phyloP scores from a whole-genome alignment of 2,329 filamentous ascomycete species.

The Stachybotrys chartarum region DNA sequence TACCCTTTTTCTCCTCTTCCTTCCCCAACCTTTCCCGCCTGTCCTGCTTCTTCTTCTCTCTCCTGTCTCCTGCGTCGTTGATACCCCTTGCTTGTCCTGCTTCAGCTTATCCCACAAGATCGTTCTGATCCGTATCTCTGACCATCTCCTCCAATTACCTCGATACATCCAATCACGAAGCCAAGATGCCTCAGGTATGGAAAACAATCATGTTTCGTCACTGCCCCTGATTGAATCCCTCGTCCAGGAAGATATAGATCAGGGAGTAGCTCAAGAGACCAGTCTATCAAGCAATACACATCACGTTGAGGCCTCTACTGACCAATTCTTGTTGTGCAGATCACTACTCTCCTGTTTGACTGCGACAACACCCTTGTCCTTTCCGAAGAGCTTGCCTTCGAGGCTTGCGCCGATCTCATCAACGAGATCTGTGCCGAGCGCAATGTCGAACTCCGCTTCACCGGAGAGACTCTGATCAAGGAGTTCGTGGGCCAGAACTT shows the following conservation, averaged over 20 bases:
- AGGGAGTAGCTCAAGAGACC: not conserved
- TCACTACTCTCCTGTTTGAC: constrained; percentile 68
- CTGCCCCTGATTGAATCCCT: not conserved
- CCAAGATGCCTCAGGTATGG: constrained; percentile 26
- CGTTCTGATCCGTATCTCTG: no score
- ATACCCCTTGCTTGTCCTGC: not conserved
- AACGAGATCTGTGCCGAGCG: constrained; percentile 73
- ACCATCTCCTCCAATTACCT: not conserved
- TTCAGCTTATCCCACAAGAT: not conserved
- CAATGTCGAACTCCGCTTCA: constrained; percentile 61
- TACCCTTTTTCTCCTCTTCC: constrained; percentile 1
- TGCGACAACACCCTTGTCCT: constrained; percentile 90
- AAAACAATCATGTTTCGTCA: not conserved
- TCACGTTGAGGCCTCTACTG: constrained; percentile 2
- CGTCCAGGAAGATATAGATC: not conserved
- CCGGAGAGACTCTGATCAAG: constrained; percentile 67
- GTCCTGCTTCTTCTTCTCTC: constrained; percentile 7
- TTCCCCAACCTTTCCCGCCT: constrained; percentile 4
- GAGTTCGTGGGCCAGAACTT: constrained; percentile 95
- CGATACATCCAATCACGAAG: not conserved
- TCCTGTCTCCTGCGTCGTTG: constrained; percentile 1
- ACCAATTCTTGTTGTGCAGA: constrained; percentile 20
- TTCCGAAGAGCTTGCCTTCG: constrained; percentile 85
- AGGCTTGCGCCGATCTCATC: constrained; percentile 82
- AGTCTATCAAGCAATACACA: not conserved